phyloP scores from a whole-genome alignment of 805 yeast genomes.

The Lachancea quebecensis region DNA sequence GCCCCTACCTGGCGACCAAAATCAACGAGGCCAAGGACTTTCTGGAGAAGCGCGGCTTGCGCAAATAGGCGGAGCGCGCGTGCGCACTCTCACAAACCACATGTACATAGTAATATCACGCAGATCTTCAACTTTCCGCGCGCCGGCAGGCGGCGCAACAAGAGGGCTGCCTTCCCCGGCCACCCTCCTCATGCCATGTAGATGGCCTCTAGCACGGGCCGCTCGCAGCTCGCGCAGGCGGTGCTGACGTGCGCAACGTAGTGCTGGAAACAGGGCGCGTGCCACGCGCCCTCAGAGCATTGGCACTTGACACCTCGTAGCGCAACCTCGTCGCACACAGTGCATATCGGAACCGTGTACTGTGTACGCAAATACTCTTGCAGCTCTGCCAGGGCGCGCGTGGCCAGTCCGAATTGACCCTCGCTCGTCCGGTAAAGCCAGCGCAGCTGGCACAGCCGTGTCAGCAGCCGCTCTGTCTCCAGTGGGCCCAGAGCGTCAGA shows the following conservation, averaged over 20 bases:
- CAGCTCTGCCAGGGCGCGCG: slow-evolving; percentile 22
- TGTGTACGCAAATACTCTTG: slow-evolving; percentile 18
- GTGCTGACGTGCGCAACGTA: slow-evolving; percentile 22
- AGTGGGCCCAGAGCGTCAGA: slow-evolving; percentile 15
- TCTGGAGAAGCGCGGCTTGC: slow-evolving; percentile 28
- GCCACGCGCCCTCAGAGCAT: slow-evolving; percentile 19
- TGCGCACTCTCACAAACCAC: neutral
- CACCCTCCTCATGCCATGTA: slow-evolving; percentile 15
- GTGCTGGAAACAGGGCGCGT: slow-evolving; percentile 28
- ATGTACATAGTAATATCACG: slow-evolving; percentile 3
- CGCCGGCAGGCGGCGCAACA: no score
- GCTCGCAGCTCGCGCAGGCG: slow-evolving; percentile 13
- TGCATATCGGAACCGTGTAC: slow-evolving; percentile 18
- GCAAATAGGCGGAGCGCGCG: slow-evolving; percentile 10
- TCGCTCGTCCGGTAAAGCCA: slow-evolving; percentile 23
- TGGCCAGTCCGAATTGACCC: slow-evolving; percentile 25
- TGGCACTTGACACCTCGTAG: slow-evolving; percentile 24
- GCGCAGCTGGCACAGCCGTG: slow-evolving; percentile 18
- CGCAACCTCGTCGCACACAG: slow-evolving; percentile 18
- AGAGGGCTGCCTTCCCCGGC: no score
- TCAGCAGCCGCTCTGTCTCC: slow-evolving; percentile 18
- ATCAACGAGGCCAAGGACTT: slow-evolving; percentile 82
- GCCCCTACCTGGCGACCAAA: slow-evolving; percentile 83
- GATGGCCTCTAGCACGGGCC: slow-evolving; percentile 17
- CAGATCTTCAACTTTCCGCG: no score